phyloP scores from a whole-genome alignment of 805 yeast genomes.

The Cyberlindnera nakhonratchasimensis region DNA sequence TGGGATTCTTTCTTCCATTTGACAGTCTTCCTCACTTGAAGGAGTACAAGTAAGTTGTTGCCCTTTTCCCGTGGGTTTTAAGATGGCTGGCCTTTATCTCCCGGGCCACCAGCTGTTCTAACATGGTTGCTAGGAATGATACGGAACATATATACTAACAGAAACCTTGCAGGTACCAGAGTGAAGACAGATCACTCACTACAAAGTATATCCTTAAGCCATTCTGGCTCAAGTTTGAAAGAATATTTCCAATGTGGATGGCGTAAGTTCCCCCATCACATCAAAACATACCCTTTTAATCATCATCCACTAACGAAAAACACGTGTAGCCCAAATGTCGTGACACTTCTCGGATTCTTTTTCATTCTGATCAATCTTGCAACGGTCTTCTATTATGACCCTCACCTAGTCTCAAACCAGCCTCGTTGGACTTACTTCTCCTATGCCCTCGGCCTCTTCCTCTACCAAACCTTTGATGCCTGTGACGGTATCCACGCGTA shows the following conservation, averaged over 20 bases:
- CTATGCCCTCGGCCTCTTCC: conserved; percentile 77
- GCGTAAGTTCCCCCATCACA: conserved; percentile 39
- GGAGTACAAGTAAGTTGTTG: conserved; percentile 32
- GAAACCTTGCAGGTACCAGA: conserved; percentile 41
- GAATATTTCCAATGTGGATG: conserved; percentile 77
- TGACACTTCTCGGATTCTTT: conserved; percentile 73
- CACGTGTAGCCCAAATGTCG: conserved; percentile 76
- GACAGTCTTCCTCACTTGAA: conserved; percentile 47
- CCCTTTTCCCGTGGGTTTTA: too few relatives aligned
- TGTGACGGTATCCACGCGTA: conserved; percentile 81
- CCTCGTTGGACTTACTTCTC: conserved; percentile 78
- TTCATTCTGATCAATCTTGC: conserved; percentile 65
- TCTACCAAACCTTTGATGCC: conserved; percentile 95
- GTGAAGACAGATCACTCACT: conserved; percentile 77
- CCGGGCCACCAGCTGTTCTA: too few relatives aligned
- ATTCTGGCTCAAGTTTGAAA: conserved; percentile 74
- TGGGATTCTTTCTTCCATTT: conserved; percentile 67
- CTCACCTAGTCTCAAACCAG: conserved; percentile 50
- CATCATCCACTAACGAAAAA: conserved; percentile 7
- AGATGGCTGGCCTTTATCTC: too few relatives aligned
- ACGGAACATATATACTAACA: background rate
- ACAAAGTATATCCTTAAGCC: conserved; percentile 75
- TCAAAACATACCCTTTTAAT: too few relatives aligned
- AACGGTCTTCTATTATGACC: conserved; percentile 70
- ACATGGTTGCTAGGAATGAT: too few relatives aligned